A percentile compares a stretch with the other conserved stretches of the same genome.
Evolutionary conservation across 2,329 filamentous ascomycete genomes (phyloP).

Genomic region (Aspergillus sp.): DNA sequence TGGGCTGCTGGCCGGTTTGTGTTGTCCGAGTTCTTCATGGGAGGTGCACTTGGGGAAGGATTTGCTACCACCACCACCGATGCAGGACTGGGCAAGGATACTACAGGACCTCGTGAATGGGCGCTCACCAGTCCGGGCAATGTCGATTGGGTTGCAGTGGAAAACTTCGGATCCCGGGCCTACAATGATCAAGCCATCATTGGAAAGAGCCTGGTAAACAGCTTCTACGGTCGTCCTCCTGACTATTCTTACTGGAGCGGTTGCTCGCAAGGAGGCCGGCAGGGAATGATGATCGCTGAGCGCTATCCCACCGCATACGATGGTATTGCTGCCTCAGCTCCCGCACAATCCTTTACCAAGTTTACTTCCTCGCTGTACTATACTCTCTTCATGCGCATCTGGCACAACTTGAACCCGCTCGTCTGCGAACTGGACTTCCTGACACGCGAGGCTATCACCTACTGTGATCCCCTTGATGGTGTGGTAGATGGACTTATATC

Average conservation of each 20-base stretch:
- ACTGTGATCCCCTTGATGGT: conserved; percentile 9
- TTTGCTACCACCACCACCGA: conserved; percentile 17
- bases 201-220: conserved; percentile 28
- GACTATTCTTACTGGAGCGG: conserved; percentile 48
- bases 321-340: conserved; percentile 48
- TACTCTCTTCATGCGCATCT: neutral
- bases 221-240: conserved; percentile 35
- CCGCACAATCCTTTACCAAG: conserved; percentile 25
- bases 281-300: conserved; percentile 48
- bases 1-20: conserved; percentile 24
- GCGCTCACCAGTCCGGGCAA: conserved; percentile 12
- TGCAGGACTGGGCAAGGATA: conserved; percentile 10
- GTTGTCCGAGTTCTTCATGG: conserved; percentile 16
- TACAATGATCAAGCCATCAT: conserved; percentile 24
- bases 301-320: conserved; percentile 49
- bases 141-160: neutral
- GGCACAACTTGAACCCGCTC: neutral
- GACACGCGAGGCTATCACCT: neutral
- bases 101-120: conserved; percentile 4
- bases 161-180: conserved; percentile 3
- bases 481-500: conserved; percentile 9
- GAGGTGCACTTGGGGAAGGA: conserved; percentile 12
- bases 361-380: conserved; percentile 2
- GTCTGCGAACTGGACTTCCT: neutral
- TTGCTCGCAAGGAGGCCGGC: conserved; percentile 50